Base-by-base conservation (phyloP, 257 asterid genomes). In the Echium plantagineum region DNA sequence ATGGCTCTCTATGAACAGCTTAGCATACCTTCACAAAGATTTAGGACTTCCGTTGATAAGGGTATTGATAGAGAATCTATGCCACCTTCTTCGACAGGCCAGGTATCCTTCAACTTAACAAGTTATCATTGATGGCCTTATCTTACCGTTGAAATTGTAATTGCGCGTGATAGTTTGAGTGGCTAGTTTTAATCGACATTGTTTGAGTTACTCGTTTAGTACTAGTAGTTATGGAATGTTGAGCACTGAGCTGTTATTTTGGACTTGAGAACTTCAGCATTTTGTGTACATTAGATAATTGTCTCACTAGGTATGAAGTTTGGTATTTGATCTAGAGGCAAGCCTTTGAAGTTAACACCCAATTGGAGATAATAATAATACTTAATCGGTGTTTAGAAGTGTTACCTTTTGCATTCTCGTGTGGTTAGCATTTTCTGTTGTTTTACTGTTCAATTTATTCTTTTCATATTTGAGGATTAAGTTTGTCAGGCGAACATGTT, bases 1-100 rank as follows among this genome's bases (percentile, higher is more conserved):
- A 91, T 91, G 98, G 98, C 98, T 55, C 81, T 91, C 13, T 91
- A 87, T 53, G 98, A 91, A 74, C 98, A 91, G 73, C 85, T 91
- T 19, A 83, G 95, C 67, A 85, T 91, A 63, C 96, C 96, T 67
- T 87, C 93, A 24, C 96, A 82, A 65, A 80, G 85, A 68, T 82
- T 74, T 64, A 75, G 49, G 54, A 68, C 72, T 51, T 64, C 62
- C 0, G 61, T 42, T 56, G 35, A 72, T 21, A 68, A 80, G 17
- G 65, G 60, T 74, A 65, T 31, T 35, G 13, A 35, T 7, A 35
- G 9, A 35, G 46, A 35, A 35, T 35, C 46, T 68, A 67, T 59
- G 70, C 77, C 75, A 66, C 74, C 77, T 59, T 66, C 72, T 66
- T 57, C 69, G 2, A 64, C 83, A 47, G 77, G 70, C 67, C 86